phyloP scores from a whole-genome alignment of 306 rosid genomes.

The Gynostemma pentaphyllum region DNA sequence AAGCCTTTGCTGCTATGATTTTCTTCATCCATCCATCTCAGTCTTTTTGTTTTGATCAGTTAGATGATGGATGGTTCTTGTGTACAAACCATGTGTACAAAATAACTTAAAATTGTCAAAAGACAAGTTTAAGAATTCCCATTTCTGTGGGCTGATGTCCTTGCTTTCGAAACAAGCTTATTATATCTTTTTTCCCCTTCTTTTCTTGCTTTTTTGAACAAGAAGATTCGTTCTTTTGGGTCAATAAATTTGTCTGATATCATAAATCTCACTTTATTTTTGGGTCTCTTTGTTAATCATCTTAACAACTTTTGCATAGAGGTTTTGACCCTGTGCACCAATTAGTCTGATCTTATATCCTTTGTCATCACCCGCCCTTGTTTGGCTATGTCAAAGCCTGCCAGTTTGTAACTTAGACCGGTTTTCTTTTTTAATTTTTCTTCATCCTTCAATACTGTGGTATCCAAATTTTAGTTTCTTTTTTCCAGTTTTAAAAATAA shows the following conservation, averaged over 20 bases:
- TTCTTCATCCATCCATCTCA: not conserved
- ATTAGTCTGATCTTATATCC: no score
- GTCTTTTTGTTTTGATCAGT: not conserved
- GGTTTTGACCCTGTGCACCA: no score
- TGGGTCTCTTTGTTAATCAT: not conserved
- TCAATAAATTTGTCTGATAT: not conserved
- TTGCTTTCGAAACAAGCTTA: not conserved
- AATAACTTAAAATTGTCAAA: constrained; percentile 6
- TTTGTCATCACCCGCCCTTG: no score
- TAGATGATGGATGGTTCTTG: not conserved
- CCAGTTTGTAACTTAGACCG: no score
- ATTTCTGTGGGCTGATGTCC: not conserved
- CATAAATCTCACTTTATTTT: not conserved
- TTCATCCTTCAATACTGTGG: no score
- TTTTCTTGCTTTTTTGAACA: not conserved
- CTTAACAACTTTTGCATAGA: not conserved
- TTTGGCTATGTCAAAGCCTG: no score
- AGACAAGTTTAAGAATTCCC: constrained; percentile 4
- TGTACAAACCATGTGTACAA: constrained; percentile 7
- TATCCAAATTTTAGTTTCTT: no score
- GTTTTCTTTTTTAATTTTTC: no score
- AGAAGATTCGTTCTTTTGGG: not conserved
- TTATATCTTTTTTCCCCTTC: not conserved
- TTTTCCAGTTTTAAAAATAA: no score
- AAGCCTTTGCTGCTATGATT: constrained; percentile 6